phyloP scores from a whole-genome alignment of 2,329 filamentous ascomycete genomes.

The Rhynchosporium graminicola region DNA sequence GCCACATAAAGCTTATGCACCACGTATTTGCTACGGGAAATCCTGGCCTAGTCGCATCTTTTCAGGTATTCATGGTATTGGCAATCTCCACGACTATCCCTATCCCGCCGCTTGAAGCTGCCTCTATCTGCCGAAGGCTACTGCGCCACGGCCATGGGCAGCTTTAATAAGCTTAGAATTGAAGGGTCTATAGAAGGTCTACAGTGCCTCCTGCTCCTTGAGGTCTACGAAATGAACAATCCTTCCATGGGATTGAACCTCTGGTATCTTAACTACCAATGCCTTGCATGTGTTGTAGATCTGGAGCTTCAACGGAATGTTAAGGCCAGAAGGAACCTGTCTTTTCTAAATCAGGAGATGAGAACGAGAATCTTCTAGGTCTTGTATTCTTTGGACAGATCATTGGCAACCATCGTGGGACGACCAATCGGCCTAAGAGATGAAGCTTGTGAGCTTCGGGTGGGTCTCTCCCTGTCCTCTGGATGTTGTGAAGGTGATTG shows the following conservation, averaged over 20 bases:
- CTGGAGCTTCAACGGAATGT: constrained; percentile 54
- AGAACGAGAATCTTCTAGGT: constrained; percentile 58
- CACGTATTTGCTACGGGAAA: constrained; percentile 41
- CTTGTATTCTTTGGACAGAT: constrained; percentile 53
- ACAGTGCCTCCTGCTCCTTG: constrained; percentile 50
- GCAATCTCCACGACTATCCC: constrained; percentile 49
- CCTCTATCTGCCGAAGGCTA: constrained; percentile 52
- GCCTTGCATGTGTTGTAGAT: constrained; percentile 52
- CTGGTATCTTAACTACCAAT: constrained; percentile 59
- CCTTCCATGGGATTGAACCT: constrained; percentile 51
- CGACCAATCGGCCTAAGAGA: constrained; percentile 56
- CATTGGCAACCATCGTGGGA: constrained; percentile 57
- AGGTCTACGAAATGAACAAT: constrained; percentile 54
- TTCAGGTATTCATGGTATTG: constrained; percentile 56
- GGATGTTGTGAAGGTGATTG: background rate
- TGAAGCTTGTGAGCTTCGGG: constrained; percentile 54
- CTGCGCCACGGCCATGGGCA: constrained; percentile 49
- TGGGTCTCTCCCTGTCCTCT: constrained; percentile 33
- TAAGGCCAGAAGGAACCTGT: constrained; percentile 46
- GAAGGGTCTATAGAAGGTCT: constrained; percentile 52
- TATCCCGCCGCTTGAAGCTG: constrained; percentile 47
- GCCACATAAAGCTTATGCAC: constrained; percentile 43
- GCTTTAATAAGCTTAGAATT: constrained; percentile 49
- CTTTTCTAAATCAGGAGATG: constrained; percentile 53
- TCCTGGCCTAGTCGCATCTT: constrained; percentile 41